Conservation (phyloP, 768 basidiomycete species). For the Fomitopsis serialis region DNA sequence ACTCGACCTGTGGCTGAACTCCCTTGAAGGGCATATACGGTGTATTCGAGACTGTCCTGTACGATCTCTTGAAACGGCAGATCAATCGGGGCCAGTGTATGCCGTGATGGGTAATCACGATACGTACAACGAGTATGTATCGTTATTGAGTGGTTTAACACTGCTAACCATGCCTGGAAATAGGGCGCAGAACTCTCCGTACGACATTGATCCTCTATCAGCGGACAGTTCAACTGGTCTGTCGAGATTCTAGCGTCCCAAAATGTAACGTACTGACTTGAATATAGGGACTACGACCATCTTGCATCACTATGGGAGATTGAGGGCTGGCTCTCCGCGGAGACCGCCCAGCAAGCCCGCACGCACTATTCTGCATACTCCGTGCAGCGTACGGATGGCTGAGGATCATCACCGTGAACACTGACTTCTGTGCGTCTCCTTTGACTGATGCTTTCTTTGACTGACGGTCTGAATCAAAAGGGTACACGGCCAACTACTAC, state of each 20-base stretch:
- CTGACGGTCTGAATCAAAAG: conserved; percentile 8
- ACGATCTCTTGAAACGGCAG: conserved; percentile 57
- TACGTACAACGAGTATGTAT: conserved; percentile 55
- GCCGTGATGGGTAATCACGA: conserved; percentile 77
- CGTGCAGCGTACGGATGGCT: conserved; percentile 64
- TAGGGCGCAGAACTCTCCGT: conserved; percentile 58
- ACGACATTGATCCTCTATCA: conserved; percentile 50
- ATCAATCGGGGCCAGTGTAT: conserved; percentile 69
- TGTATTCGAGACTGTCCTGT: conserved; percentile 67
- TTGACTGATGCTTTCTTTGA: conserved; percentile 1
- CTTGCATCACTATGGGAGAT: conserved; percentile 66
- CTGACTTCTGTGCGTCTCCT: conserved; percentile 60
- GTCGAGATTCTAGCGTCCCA: conserved; percentile 3
- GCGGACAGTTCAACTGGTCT: conserved; percentile 62
- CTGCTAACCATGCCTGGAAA: background rate
- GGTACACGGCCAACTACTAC: conserved; percentile 53
- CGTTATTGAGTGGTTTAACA: background rate
- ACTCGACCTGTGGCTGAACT: background rate
- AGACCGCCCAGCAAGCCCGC: conserved; percentile 50
- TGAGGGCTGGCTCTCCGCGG: conserved; percentile 61
- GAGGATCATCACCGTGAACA: conserved; percentile 70
- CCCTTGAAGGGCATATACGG: conserved; percentile 43
- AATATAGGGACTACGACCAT: conserved; percentile 69
- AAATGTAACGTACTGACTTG: background rate
- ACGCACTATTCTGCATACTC: conserved; percentile 72